These are phyloP conservation scores for Macrophomina tecta DNA, from an alignment of 2,329 filamentous ascomycete species.

Conservation along the genomic window DNA sequence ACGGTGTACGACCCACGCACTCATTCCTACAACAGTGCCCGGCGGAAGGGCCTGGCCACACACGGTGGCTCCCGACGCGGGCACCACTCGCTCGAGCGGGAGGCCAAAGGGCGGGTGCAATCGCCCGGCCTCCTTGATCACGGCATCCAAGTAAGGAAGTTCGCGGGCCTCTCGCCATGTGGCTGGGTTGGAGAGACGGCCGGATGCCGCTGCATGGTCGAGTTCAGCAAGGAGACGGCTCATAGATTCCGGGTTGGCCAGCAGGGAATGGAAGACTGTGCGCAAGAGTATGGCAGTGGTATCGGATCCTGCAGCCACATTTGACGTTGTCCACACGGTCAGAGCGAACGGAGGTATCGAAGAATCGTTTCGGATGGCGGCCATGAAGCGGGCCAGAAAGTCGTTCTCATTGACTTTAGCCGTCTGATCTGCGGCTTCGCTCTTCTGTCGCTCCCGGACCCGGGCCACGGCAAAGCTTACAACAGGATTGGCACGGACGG, in stretches of 20 bases:
- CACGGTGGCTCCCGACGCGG: conserved; percentile 44
- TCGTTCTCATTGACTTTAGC: conserved; percentile 2
- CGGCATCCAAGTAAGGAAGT: conserved; percentile 55
- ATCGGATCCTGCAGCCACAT: conserved; percentile 43
- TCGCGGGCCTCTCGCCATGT: conserved; percentile 20
- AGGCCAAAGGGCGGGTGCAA: conserved; percentile 58
- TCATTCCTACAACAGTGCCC: conserved; percentile 22
- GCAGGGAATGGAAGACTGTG: conserved; percentile 46
- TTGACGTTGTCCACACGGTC: not conserved
- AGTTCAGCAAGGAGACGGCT: conserved; percentile 34
- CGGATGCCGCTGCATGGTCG: conserved; percentile 34
- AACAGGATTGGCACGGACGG: not conserved
- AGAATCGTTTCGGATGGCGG: not conserved
- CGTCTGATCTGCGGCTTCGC: not conserved
- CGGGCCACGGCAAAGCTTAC: not conserved
- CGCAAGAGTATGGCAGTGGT: conserved; percentile 46
- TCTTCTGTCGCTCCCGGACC: not conserved
- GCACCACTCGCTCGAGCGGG: conserved; percentile 58
- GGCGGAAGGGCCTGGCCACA: not conserved
- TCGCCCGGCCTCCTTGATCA: conserved; percentile 59
- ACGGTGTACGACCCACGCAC: conserved; percentile 13
- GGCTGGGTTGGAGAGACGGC: conserved; percentile 41
- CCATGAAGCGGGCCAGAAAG: conserved; percentile 14
- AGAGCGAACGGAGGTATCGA: not conserved
- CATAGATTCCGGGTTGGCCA: conserved; percentile 36